A percentile compares a stretch with the other conserved stretches of the same genome.
phyloP scores from a whole-genome alignment of 805 yeast species.

The Yamadazyma olivae region DNA sequence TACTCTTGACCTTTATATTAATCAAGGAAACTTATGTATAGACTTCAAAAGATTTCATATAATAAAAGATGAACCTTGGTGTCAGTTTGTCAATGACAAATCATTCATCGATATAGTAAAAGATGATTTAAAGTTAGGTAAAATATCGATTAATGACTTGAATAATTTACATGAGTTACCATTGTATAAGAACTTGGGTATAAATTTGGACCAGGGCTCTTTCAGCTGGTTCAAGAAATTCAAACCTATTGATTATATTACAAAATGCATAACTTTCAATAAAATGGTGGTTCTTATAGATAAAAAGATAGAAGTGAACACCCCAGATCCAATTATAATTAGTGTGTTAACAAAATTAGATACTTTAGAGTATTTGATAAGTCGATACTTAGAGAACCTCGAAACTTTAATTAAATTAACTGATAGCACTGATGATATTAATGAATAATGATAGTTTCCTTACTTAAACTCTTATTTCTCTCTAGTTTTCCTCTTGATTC shows the following conservation, averaged over 20 bases:
- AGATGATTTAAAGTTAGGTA: slow-evolving; percentile 43
- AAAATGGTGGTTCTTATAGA: slow-evolving; percentile 58
- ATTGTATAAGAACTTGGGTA: slow-evolving; percentile 12
- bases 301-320: slow-evolving; percentile 56
- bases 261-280: slow-evolving; percentile 60
- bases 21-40: slow-evolving; percentile 60
- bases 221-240: slow-evolving; percentile 17
- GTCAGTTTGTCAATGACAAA: slow-evolving; percentile 33
- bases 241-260: slow-evolving; percentile 50
- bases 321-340: slow-evolving; percentile 66
- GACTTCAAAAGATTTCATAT: slow-evolving; percentile 52
- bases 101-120: slow-evolving; percentile 59
- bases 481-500: too few relatives aligned
- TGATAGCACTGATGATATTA: too few relatives aligned
- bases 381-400: slow-evolving; percentile 26
- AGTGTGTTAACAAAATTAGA: slow-evolving; percentile 63
- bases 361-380: slow-evolving; percentile 51
- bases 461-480: too few relatives aligned
- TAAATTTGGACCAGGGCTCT: slow-evolving; percentile 4
- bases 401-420: slow-evolving; percentile 4
- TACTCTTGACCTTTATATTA: slow-evolving; percentile 55
- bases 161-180: slow-evolving; percentile 10
- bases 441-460: too few relatives aligned
- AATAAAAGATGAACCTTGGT: slow-evolving; percentile 63
- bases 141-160: slow-evolving; percentile 19